Conservation (phyloP, 176 grass and related monocot species). For the Lolium perenne region DNA sequence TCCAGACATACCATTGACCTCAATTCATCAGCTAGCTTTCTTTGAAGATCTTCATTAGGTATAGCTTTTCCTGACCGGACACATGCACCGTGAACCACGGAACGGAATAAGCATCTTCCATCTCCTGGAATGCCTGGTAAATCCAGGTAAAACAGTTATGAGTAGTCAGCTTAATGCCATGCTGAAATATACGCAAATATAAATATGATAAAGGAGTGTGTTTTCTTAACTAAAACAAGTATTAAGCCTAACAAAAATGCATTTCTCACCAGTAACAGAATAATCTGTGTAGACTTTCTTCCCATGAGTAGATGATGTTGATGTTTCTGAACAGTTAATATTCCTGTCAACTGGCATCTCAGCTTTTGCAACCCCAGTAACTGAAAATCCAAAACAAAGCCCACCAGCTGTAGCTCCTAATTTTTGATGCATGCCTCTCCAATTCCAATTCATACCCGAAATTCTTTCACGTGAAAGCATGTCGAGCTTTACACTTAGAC, state of each 20-base stretch:
- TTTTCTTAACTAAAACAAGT: conserved; percentile 5
- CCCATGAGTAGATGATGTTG: conserved; percentile 58
- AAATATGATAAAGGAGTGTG: not conserved
- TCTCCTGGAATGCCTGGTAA: conserved; percentile 85
- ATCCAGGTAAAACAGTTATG: conserved; percentile 37
- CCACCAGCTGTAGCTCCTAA: conserved; percentile 61
- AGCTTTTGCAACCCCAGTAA: conserved; percentile 57
- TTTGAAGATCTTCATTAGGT: conserved; percentile 75
- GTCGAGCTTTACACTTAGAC: conserved; percentile 57
- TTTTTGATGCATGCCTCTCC: conserved; percentile 52
- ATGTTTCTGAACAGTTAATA: conserved; percentile 27
- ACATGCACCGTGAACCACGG: conserved; percentile 78
- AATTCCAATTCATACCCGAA: conserved; percentile 64
- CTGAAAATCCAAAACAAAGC: conserved; percentile 71
- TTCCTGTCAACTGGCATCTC: conserved; percentile 56
- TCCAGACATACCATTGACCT: conserved; percentile 62
- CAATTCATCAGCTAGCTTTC: conserved; percentile 85
- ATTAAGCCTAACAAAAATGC: not conserved
- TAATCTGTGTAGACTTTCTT: conserved; percentile 88
- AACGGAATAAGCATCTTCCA: conserved; percentile 45
- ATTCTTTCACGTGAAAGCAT: conserved; percentile 39
- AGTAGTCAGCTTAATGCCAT: not conserved
- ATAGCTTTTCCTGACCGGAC: conserved; percentile 53
- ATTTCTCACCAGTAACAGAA: conserved; percentile 72
- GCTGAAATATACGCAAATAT: not conserved